A percentile compares a stretch with the other conserved stretches of the same genome.
These are phyloP conservation scores for Podila verticillata DNA, from an alignment of 192 early-diverging fungal species.

Conservation along the genomic window DNA sequence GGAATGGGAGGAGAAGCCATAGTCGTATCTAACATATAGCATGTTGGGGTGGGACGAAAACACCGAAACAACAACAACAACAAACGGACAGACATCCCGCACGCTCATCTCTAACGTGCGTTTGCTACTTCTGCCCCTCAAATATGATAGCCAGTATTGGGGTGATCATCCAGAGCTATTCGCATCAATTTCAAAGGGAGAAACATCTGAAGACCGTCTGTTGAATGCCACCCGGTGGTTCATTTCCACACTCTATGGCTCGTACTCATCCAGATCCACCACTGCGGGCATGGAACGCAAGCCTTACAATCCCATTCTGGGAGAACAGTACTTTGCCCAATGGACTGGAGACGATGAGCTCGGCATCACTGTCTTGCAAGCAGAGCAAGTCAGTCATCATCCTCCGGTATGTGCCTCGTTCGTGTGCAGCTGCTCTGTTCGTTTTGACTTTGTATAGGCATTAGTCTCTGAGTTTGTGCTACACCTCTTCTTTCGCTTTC, in stretches of 20 bases:
- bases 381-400: conserved; percentile 63
- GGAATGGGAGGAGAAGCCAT: too few relatives aligned
- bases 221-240: conserved; percentile 82
- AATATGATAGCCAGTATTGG: conserved; percentile 62
- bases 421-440: background rate
- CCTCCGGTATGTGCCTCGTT: conserved; percentile 54
- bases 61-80: too few relatives aligned
- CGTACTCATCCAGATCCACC: conserved; percentile 72
- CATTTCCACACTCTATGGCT: conserved; percentile 81
- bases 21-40: too few relatives aligned
- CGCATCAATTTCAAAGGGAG: conserved; percentile 68
- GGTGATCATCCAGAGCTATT: conserved; percentile 67
- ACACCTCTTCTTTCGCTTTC: background rate
- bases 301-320: conserved; percentile 70
- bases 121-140: too few relatives aligned
- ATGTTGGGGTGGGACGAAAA: too few relatives aligned
- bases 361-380: conserved; percentile 33
- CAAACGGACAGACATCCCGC: too few relatives aligned
- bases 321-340: conserved; percentile 58
- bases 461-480: conserved; percentile 14
- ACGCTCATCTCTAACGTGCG: too few relatives aligned
- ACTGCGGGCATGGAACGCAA: conserved; percentile 81
- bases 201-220: conserved; percentile 70
- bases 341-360: conserved; percentile 51
- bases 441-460: too few relatives aligned